Conservation (phyloP, 352 stramenopile species). For the Elongisporangium prolatum region DNA sequence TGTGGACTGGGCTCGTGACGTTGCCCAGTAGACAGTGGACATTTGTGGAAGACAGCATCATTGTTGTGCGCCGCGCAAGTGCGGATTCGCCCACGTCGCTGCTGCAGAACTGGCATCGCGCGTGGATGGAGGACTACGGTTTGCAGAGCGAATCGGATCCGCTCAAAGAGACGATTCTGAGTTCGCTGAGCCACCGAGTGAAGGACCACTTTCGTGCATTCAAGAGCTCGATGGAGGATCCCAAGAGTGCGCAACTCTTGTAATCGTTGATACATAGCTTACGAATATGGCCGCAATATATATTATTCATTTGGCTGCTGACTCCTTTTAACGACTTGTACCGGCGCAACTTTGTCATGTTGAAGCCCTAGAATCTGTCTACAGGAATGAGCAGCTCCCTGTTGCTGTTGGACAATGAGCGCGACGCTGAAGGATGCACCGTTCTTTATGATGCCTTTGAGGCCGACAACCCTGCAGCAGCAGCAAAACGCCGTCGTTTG, state of each 20-base stretch:
- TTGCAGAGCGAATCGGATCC: neutral
- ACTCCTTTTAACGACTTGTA: too few relatives aligned
- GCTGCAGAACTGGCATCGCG: neutral
- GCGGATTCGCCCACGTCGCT: neutral
- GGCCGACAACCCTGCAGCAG: too few relatives aligned
- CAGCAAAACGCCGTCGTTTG: too few relatives aligned
- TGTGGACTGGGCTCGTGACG: neutral
- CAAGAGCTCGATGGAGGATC: neutral
- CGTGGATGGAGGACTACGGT: neutral
- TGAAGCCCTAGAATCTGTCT: too few relatives aligned
- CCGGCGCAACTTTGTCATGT: too few relatives aligned
- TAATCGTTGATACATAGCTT: too few relatives aligned
- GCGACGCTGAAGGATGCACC: too few relatives aligned
- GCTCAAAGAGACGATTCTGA: neutral
- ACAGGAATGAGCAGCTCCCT: too few relatives aligned
- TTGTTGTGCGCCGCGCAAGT: neutral
- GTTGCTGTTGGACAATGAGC: too few relatives aligned
- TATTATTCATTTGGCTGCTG: too few relatives aligned
- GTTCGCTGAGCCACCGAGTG: neutral
- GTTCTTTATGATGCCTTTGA: too few relatives aligned
- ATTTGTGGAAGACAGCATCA: neutral
- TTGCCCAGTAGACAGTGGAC: neutral
- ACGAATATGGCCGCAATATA: too few relatives aligned
- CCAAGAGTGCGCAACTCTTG: neutral
- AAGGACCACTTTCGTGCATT: neutral